Percentiles rank a stretch among this genome's conserved stretches.
Evolutionary conservation across 768 basidiomycete genomes (phyloP).

Genomic region (Hericium erinaceus): DNA sequence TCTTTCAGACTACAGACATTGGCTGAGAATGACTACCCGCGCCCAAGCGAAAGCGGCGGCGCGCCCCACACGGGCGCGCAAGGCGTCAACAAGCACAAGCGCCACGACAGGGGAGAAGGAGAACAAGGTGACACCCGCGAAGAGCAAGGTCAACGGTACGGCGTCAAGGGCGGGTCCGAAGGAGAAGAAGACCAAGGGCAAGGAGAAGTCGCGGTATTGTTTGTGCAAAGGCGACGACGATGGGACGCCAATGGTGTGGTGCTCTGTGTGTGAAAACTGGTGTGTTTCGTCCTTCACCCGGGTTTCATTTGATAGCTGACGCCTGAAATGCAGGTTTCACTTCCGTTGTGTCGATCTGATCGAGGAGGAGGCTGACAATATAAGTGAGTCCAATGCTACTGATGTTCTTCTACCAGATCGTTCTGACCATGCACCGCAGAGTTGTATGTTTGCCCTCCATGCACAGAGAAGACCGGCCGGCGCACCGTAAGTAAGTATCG

Average conservation of each 20-base stretch:
- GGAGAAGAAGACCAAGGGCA: conserved; percentile 9
- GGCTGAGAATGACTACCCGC: neutral
- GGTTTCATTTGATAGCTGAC: neutral
- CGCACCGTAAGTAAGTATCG: conserved; percentile 68
- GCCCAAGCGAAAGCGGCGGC: neutral
- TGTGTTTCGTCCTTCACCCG: conserved; percentile 22
- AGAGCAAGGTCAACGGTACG: conserved; percentile 6
- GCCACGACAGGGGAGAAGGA: neutral
- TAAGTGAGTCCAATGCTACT: conserved; percentile 44
- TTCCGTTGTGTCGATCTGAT: conserved; percentile 59
- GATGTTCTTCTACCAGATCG: conserved; percentile 4
- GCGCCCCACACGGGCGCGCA: neutral
- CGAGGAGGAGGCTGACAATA: conserved; percentile 57
- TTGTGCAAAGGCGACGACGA: conserved; percentile 58
- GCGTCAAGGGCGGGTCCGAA: conserved; percentile 4
- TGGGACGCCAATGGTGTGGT: conserved; percentile 71
- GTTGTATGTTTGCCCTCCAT: conserved; percentile 45
- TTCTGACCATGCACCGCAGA: conserved; percentile 25
- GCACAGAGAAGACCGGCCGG: conserved; percentile 51
- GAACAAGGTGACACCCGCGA: conserved; percentile 1
- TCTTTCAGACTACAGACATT: neutral
- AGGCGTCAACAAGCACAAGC: too few relatives aligned
- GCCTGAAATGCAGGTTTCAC: conserved; percentile 50
- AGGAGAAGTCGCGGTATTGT: conserved; percentile 33
- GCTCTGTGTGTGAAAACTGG: conserved; percentile 63